Evolutionary conservation across 768 basidiomycete species (phyloP).

Genomic region (Termitomyces sp.): DNA sequence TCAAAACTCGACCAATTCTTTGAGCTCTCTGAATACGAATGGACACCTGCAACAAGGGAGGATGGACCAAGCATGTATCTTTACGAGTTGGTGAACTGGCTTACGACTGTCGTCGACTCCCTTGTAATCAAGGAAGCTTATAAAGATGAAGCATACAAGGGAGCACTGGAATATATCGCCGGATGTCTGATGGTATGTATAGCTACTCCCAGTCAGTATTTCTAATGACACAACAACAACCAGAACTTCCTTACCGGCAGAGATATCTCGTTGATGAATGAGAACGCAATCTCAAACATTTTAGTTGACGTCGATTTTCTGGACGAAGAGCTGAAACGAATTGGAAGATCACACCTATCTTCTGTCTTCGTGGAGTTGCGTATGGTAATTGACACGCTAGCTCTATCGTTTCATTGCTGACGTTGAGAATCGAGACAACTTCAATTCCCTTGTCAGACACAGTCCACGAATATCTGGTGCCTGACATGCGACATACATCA

Average conservation of each 20-base stretch:
- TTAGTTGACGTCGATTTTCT: constrained; percentile 84
- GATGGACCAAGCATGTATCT: constrained; percentile 88
- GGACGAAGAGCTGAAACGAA: constrained; percentile 76
- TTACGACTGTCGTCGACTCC: constrained; percentile 93
- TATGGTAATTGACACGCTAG: constrained; percentile 43
- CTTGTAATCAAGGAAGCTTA: constrained; percentile 76
- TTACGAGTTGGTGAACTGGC: constrained; percentile 92
- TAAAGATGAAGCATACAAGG: constrained; percentile 87
- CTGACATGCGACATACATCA: constrained; percentile 59
- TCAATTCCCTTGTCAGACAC: constrained; percentile 68
- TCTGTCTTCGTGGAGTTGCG: constrained; percentile 77
- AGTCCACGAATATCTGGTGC: constrained; percentile 76
- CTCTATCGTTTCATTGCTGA: constrained; percentile 8
- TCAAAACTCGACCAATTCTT: constrained; percentile 96
- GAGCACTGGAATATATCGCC: constrained; percentile 84
- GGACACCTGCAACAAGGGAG: constrained; percentile 71
- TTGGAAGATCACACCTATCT: constrained; percentile 64
- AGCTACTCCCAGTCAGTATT: background rate
- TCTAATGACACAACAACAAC: background rate
- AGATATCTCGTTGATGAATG: constrained; percentile 75
- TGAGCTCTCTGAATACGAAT: constrained; percentile 91
- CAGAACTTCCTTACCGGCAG: constrained; percentile 77
- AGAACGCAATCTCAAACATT: constrained; percentile 83
- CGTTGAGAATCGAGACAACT: constrained; percentile 40
- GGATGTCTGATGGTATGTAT: constrained; percentile 77